Base-by-base conservation (phyloP, 805 yeast genomes). In the Wickerhamomyces mucosus region DNA sequence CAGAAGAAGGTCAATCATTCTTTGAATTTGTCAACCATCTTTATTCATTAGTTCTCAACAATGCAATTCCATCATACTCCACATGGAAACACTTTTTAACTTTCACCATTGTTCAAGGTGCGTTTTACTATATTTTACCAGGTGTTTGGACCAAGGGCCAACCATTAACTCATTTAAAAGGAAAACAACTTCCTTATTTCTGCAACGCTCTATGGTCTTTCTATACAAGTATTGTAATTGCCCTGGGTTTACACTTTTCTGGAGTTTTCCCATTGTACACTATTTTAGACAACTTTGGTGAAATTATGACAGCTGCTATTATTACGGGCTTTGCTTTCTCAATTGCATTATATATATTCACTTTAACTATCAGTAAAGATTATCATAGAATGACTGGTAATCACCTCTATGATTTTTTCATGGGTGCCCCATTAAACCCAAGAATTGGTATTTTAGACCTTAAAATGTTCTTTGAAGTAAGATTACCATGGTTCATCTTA, bases 361-460 rank as follows among this genome's bases (percentile, higher is more conserved):
- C 92, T 12, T 46, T 84, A 34, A 53, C 51, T 38, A 62, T 79
- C 33, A 65, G 82, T 33, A 75, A 75, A 36, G 94, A 84, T 50
- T 84, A 81, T 56, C 89, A 84, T 55, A 68, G 92, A 40, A 75
- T 89, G 89, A 78, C 96, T 7, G 96, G 97, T 15, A 84, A 81
- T 57, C 79, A 72, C 49, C 57, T 92, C 43, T 89, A 86, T 52
- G 98, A 92, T 58, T 66, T 85, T 50, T 92, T 92, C 63, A 78
- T 92, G 94, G 98, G 98, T 29, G 96, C 96, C 12, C 94, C 96
- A 26, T 72, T 92, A 55, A 92, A 92, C 59, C 98, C 98, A 41
- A 72, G 98, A 55, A 67, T 89, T 52, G 97, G 96, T 26, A 78
- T 78, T 46, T 69, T 89, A 47, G 98, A 92, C 59, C 65, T 85